Evolutionary conservation across 1,139 yeast genomes (phyloP).

Genomic region (Sugiyamaella novakii): DNA sequence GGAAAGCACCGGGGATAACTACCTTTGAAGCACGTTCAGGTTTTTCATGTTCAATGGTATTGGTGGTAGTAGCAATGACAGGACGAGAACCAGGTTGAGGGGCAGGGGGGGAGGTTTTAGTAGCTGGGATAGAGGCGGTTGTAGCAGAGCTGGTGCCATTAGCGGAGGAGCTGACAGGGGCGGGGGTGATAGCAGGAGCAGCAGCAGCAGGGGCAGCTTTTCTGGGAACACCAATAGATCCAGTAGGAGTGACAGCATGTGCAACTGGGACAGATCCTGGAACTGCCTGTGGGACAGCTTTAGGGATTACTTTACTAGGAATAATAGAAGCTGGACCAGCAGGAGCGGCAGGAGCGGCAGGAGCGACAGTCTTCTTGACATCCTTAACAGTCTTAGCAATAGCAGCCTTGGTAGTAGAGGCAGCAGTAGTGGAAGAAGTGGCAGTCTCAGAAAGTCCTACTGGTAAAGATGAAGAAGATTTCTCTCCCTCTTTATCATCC

Average conservation of each 20-base stretch:
- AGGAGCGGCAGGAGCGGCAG: background rate
- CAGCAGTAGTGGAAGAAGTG: background rate
- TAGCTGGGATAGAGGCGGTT: conserved; percentile 2
- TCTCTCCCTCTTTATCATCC: background rate
- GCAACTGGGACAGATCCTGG: conserved; percentile 16
- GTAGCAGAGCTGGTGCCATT: conserved; percentile 2
- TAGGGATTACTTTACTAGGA: conserved; percentile 3
- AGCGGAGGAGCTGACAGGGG: conserved; percentile 4
- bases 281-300: conserved; percentile 6
- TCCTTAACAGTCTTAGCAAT: conserved; percentile 1
- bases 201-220: background rate
- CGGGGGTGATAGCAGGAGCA: conserved; percentile 10
- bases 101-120: conserved; percentile 10
- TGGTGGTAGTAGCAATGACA: conserved; percentile 13
- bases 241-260: conserved; percentile 4
- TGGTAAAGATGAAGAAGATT: background rate
- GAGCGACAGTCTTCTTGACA: background rate
- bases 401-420: conserved; percentile 4
- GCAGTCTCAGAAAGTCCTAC: background rate
- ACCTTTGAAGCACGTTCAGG: background rate
- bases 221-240: conserved; percentile 8
- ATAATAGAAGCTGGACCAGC: background rate
- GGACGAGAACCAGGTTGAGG: conserved; percentile 17
- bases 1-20: conserved; percentile 15
- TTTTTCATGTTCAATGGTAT: conserved; percentile 6